Evolutionary conservation across 2,329 filamentous ascomycete genomes (phyloP).

Genomic region (Byssochlamys sp.): DNA sequence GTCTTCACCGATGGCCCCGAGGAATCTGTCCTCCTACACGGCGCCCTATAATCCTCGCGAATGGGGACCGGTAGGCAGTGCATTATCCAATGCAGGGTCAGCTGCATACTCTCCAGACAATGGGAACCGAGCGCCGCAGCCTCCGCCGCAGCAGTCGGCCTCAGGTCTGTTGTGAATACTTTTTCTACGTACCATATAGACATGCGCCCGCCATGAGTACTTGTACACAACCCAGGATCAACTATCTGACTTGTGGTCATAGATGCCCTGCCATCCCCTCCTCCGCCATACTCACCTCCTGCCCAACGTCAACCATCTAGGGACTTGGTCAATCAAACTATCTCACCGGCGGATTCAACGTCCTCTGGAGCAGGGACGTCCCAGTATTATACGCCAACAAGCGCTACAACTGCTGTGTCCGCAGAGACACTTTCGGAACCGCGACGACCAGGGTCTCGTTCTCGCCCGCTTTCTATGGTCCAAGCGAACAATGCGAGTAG

Average conservation of each 20-base stretch:
- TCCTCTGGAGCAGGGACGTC: slow-evolving; percentile 10
- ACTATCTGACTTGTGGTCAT: slow-evolving; percentile 10
- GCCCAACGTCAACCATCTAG: slow-evolving; percentile 16
- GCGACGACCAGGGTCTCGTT: slow-evolving; percentile 17
- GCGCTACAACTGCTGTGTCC: slow-evolving; percentile 6
- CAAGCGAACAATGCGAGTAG: slow-evolving; percentile 17
- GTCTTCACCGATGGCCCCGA: slow-evolving; percentile 35
- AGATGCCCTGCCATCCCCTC: slow-evolving; percentile 25
- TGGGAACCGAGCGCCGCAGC: slow-evolving; percentile 19
- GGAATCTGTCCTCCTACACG: slow-evolving; percentile 30
- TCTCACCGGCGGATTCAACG: slow-evolving; percentile 8
- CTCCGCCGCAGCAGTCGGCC: slow-evolving; percentile 17
- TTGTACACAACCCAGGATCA: background rate
- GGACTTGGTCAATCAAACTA: slow-evolving; percentile 9
- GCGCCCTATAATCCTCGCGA: slow-evolving; percentile 41
- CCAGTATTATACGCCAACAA: slow-evolving; percentile 7
- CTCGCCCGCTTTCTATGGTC: slow-evolving; percentile 25
- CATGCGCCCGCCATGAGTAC: background rate
- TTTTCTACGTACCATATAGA: background rate
- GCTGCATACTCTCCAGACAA: slow-evolving; percentile 20
- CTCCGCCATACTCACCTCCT: slow-evolving; percentile 32
- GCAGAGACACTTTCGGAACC: slow-evolving; percentile 14
- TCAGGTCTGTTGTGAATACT: slow-evolving; percentile 19
- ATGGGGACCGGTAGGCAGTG: slow-evolving; percentile 34
- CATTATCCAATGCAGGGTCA: slow-evolving; percentile 16